phyloP scores from a whole-genome alignment of 2,329 filamentous ascomycete species.

The Scedosporium boydii region DNA sequence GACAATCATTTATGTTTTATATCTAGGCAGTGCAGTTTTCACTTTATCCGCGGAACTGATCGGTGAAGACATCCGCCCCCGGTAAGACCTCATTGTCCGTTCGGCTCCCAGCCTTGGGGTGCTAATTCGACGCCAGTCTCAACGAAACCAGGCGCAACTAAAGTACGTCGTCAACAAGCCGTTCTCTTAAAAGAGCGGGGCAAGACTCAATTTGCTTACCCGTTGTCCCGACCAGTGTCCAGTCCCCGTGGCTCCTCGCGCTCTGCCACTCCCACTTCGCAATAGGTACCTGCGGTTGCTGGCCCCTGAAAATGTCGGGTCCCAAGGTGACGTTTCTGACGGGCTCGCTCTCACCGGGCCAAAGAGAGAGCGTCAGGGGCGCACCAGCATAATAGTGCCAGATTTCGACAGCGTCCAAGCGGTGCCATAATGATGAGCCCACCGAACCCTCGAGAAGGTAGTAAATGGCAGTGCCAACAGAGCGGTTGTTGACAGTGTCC shows the following conservation, averaged over 20 bases:
- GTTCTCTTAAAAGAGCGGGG: no score
- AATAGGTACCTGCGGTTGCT: slow-evolving; percentile 34
- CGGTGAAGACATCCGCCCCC: no score
- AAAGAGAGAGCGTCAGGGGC: slow-evolving; percentile 34
- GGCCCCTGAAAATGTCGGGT: slow-evolving; percentile 28
- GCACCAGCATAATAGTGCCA: slow-evolving; percentile 47
- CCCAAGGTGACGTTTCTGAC: slow-evolving; percentile 27
- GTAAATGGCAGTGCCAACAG: slow-evolving; percentile 40
- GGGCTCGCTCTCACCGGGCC: slow-evolving; percentile 29
- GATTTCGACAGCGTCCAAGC: slow-evolving; percentile 36
- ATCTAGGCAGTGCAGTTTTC: no score
- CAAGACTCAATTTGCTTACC: slow-evolving; percentile 7
- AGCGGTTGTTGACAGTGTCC: slow-evolving; percentile 19
- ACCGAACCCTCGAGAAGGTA: slow-evolving; percentile 36
- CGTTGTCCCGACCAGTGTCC: slow-evolving; percentile 35
- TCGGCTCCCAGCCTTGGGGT: no score
- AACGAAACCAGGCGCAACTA: not conserved
- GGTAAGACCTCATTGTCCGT: no score
- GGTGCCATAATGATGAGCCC: slow-evolving; percentile 39
- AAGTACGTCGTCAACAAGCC: not conserved
- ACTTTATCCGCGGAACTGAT: no score
- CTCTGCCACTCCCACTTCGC: slow-evolving; percentile 33
- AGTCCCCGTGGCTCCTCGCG: slow-evolving; percentile 32
- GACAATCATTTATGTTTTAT: no score
- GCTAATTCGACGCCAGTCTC: slow-evolving; percentile 5